A percentile compares a stretch with the other conserved stretches of the same genome.
Conservation (phyloP, 345 rosid genomes). For the Eucalyptus erythrocorys region DNA sequence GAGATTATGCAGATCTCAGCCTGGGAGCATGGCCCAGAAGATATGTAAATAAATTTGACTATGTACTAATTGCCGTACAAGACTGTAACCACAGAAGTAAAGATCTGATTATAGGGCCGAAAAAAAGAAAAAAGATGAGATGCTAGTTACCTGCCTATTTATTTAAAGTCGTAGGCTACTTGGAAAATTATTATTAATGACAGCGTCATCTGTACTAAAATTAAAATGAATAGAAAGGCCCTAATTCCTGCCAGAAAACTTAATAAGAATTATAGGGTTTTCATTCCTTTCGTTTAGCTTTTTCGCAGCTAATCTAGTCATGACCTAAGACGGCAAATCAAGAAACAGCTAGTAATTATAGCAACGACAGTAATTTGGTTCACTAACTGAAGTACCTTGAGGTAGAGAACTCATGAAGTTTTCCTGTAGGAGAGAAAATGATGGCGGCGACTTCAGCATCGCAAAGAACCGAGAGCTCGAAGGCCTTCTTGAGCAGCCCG, state of each 20-base stretch:
- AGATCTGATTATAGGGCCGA: background rate
- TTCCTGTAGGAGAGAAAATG: background rate
- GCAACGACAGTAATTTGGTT: background rate
- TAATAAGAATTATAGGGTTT: background rate
- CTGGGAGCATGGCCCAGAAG: background rate
- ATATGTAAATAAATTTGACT: background rate
- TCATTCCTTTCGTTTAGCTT: background rate
- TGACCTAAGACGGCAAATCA: background rate
- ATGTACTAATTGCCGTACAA: background rate
- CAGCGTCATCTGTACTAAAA: background rate
- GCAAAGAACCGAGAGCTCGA: background rate
- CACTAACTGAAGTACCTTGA: background rate
- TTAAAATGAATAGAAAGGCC: background rate
- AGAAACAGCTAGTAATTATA: background rate
- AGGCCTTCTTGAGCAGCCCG: constrained; percentile 3
- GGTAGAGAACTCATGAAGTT: background rate
- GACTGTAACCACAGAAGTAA: background rate
- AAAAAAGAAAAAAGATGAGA: background rate
- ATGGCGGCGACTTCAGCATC: constrained; percentile 1
- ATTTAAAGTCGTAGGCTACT: background rate
- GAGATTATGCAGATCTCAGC: background rate
- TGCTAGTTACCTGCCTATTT: background rate
- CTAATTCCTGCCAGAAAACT: background rate
- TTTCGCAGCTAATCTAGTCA: background rate
- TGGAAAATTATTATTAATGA: background rate